Conservation (phyloP, 495 filamentous ascomycete genomes). For the Cercophora sp. region DNA sequence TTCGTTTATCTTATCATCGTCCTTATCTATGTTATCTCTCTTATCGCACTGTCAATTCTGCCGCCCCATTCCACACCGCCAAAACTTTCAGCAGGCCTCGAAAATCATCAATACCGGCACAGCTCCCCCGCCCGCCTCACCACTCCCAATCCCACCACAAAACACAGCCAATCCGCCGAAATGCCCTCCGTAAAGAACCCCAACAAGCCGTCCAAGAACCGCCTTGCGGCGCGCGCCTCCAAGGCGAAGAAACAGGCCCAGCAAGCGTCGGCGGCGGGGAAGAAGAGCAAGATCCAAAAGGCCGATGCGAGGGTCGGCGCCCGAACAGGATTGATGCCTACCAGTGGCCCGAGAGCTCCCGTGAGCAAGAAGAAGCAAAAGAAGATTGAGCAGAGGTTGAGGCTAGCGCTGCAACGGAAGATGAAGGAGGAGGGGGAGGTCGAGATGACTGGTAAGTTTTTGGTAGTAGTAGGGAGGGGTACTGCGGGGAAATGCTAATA, state of each 20-base stretch:
- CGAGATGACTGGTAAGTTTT: conserved; percentile 14
- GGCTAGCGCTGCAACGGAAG: too few species aligned
- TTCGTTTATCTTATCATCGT: too few species aligned
- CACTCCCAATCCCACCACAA: neutral
- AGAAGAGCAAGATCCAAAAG: conserved; percentile 23
- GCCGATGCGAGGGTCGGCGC: conserved; percentile 36
- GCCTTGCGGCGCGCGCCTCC: conserved; percentile 32
- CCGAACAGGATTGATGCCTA: conserved; percentile 36
- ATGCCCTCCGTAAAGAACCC: conserved; percentile 47
- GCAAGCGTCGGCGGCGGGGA: conserved; percentile 20
- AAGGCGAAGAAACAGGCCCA: conserved; percentile 25
- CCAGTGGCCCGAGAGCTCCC: conserved; percentile 36
- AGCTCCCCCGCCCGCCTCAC: neutral
- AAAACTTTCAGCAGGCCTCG: too few species aligned
- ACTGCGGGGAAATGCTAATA: too few species aligned
- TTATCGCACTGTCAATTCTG: too few species aligned
- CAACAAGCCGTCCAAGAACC: conserved; percentile 42
- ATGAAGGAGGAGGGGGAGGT: conserved; percentile 38
- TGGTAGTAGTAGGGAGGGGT: conserved; percentile 19
- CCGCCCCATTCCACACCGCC: neutral
- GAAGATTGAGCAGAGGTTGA: conserved; percentile 42
- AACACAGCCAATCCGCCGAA: conserved; percentile 2
- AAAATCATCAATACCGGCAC: too few species aligned
- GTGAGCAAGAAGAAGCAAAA: conserved; percentile 41
- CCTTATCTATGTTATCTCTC: too few species aligned